Base-by-base conservation (phyloP, 768 basidiomycete species). In the Pholiota molesta region DNA sequence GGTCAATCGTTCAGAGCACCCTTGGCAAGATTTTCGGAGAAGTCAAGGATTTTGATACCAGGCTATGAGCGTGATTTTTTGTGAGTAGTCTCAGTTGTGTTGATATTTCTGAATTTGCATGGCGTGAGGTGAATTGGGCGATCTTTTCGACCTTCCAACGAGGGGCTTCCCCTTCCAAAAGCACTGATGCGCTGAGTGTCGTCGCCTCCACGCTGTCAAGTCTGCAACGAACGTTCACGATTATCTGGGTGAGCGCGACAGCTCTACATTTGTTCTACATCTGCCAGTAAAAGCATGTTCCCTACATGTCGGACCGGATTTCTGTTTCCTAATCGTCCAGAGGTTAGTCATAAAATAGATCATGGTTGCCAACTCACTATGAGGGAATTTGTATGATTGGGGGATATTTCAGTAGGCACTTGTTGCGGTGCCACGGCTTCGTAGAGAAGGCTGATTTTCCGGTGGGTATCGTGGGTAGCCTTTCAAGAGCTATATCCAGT, bases 1-100 rank as follows among this genome's bases (percentile, higher is more conserved):
- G 47, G 19, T 19, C 14, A 49, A 49, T 8, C 21, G 23, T 1
- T 14, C 47, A 29, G 53, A 39, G 64, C 62, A 23, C 57, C 56
- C 11, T 61, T 40, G 2, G 62, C 55, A 47, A 71, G 35, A 21
- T 52, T 23, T 8, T 61, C 57, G 53, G 70, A 73, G 61, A 73
- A 74, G 6, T 68, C 64, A 3, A 73, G 57, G 13, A 76, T 65
- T 57, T 73, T 75, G 16, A 74, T 53, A 4, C 69, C 74, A 52
- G 74, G 75, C 76, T 75, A 21, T 62, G n/a, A n/a, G n/a, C n/a
- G n/a, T n/a, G n/a, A n/a, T n/a, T n/a, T n/a, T n/a, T n/a, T n/a
- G n/a, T n/a, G n/a, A n/a, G n/a, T n/a, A n/a, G n/a, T n/a, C n/a
- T n/a, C n/a, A n/a, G 8, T 13, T 49, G 47, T 31, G 31, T 5